phyloP scores from a whole-genome alignment of 305 asterid species.

The Rubia peregrina region DNA sequence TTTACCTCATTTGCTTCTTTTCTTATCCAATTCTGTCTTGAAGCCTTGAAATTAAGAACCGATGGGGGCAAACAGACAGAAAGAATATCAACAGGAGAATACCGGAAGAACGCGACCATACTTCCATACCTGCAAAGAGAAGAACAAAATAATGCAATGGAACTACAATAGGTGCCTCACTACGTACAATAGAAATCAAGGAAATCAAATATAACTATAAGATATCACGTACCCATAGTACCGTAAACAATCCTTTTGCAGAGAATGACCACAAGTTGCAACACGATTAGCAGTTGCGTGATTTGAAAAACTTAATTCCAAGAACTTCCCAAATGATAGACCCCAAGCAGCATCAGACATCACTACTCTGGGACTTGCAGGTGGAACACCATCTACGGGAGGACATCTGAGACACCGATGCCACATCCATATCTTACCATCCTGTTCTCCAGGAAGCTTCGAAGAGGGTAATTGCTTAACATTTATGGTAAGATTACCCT shows the following conservation, averaged over 20 bases:
- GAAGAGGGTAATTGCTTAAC: constrained; percentile 50
- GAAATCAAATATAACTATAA: background rate
- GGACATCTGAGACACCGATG: constrained; percentile 85
- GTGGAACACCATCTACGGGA: constrained; percentile 62
- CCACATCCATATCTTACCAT: constrained; percentile 99
- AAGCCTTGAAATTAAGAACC: constrained; percentile 58
- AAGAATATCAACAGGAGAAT: constrained; percentile 67
- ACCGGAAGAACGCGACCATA: constrained; percentile 85
- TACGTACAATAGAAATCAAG: constrained; percentile 2
- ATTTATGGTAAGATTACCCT: constrained; percentile 84
- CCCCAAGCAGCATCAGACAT: constrained; percentile 99
- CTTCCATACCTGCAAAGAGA: constrained; percentile 35
- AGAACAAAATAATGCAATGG: constrained; percentile 13
- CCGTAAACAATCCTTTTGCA: constrained; percentile 91
- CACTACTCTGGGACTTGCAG: constrained; percentile 71
- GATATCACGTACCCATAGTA: constrained; percentile 62
- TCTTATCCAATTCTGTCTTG: constrained; percentile 59
- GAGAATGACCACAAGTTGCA: constrained; percentile 92
- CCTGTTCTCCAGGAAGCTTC: constrained; percentile 78
- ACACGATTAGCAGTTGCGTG: constrained; percentile 91
- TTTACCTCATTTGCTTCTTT: constrained; percentile 73
- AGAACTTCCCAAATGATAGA: constrained; percentile 93
- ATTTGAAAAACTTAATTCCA: constrained; percentile 90
- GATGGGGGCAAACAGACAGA: constrained; percentile 83
- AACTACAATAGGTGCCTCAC: background rate